phyloP scores from a whole-genome alignment of 306 rosid genomes.

The Dalbergia cochinchinensis region DNA sequence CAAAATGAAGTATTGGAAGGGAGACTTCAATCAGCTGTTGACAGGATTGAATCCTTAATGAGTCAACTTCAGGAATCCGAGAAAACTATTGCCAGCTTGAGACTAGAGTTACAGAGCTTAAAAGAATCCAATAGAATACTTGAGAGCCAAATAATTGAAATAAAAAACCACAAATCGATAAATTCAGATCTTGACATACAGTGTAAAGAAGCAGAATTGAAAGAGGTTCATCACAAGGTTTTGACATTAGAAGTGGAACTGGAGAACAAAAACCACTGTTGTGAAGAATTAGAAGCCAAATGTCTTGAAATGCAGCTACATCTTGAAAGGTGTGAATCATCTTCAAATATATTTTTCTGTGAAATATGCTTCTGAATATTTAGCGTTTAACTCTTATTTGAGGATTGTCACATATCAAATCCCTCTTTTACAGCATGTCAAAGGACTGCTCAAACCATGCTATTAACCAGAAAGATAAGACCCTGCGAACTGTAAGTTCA shows the following conservation, averaged over 20 bases:
- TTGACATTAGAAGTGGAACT: conserved; percentile 72
- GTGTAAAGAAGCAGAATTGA: conserved; percentile 60
- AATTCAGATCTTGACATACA: conserved; percentile 63
- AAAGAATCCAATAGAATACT: conserved; percentile 57
- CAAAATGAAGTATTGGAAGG: conserved; percentile 65
- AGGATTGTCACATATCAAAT: conserved; percentile 39
- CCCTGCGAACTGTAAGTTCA: conserved; percentile 73
- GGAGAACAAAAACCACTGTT: conserved; percentile 60
- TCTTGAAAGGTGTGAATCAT: conserved; percentile 66
- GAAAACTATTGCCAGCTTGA: conserved; percentile 61
- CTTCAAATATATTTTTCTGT: conserved; percentile 28
- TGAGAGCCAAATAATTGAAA: conserved; percentile 63
- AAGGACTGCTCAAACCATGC: conserved; percentile 58
- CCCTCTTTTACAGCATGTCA: conserved; percentile 52
- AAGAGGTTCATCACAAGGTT: conserved; percentile 59
- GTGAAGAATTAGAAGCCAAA: conserved; percentile 77
- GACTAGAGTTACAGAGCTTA: conserved; percentile 59
- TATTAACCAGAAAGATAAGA: conserved; percentile 61
- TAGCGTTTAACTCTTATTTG: conserved; percentile 23
- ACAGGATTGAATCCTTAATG: conserved; percentile 55
- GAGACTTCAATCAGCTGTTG: conserved; percentile 60
- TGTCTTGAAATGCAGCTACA: conserved; percentile 82
- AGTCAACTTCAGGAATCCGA: conserved; percentile 70
- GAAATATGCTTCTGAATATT: conserved; percentile 22
- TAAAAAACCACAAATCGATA: conserved; percentile 49